phyloP scores from a whole-genome alignment of 768 basidiomycete species.

The Tylopilus sp. region DNA sequence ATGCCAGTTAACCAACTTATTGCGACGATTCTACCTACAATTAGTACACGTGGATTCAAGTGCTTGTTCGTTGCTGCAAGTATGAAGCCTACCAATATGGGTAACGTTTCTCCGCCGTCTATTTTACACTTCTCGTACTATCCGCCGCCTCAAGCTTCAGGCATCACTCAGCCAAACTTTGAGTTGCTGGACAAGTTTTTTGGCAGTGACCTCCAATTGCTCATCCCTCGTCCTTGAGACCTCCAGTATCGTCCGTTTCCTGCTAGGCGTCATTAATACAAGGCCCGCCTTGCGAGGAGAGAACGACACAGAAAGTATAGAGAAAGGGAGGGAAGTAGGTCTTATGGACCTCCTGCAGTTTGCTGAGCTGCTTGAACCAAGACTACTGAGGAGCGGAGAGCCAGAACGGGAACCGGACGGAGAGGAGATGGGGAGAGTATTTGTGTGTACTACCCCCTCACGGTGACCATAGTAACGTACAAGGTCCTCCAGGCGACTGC shows the following conservation, averaged over 20 bases:
- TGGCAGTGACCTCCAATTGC: constrained; percentile 53
- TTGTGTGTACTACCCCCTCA: constrained; percentile 32
- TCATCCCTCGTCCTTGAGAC: constrained; percentile 50
- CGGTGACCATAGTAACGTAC: constrained; percentile 44
- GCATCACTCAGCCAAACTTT: constrained; percentile 37
- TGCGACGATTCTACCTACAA: too few species aligned
- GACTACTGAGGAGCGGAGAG: neutral
- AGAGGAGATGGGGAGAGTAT: constrained; percentile 2
- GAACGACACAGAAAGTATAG: constrained; percentile 38
- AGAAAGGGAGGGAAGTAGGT: constrained; percentile 32
- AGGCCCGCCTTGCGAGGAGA: constrained; percentile 39
- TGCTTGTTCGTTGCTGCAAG: too few species aligned
- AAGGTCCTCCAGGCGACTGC: constrained; percentile 73
- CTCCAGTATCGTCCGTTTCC: constrained; percentile 55
- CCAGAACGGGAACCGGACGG: neutral
- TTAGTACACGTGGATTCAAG: too few species aligned
- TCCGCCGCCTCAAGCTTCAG: too few species aligned
- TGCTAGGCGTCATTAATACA: constrained; percentile 28
- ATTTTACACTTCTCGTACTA: too few species aligned
- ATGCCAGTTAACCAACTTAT: too few species aligned
- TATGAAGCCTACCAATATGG: too few species aligned
- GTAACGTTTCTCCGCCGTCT: too few species aligned
- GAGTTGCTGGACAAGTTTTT: constrained; percentile 48
- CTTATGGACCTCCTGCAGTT: neutral
- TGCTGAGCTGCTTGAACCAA: constrained; percentile 5